Evolutionary conservation across 2,329 filamentous ascomycete species (phyloP).

Genomic region (Monosporascus sp.): DNA sequence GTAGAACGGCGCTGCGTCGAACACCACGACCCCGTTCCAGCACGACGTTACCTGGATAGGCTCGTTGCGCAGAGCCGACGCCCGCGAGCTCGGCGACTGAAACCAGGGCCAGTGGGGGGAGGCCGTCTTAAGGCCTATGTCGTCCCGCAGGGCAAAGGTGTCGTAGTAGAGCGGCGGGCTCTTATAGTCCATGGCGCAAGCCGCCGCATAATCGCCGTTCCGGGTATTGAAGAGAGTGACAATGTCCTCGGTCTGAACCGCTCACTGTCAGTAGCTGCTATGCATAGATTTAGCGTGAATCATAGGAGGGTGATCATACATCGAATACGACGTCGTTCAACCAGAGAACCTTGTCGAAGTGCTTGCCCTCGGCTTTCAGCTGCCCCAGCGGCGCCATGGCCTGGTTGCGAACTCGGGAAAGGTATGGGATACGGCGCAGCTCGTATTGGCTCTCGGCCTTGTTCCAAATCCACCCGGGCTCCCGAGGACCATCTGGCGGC

Average conservation of each 20-base stretch:
- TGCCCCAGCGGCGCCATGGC: conserved; percentile 54
- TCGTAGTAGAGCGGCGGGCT: conserved; percentile 51
- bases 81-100: conserved; percentile 32
- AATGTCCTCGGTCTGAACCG: conserved; percentile 37
- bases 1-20: conserved; percentile 43
- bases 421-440: conserved; percentile 62
- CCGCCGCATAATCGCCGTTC: conserved; percentile 51
- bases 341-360: conserved; percentile 53
- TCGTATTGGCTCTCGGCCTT: conserved; percentile 46
- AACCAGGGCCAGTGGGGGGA: conserved; percentile 58
- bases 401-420: conserved; percentile 58
- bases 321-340: conserved; percentile 58
- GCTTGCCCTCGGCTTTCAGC: conserved; percentile 40
- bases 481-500: conserved; percentile 24
- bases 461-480: conserved; percentile 57
- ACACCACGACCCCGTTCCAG: conserved; percentile 59
- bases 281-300: conserved; percentile 11
- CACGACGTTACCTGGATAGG: conserved; percentile 59
- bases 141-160: conserved; percentile 56
- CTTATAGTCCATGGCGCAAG: conserved; percentile 56
- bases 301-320: conserved; percentile 25
- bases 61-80: conserved; percentile 42
- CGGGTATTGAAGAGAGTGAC: conserved; percentile 49
- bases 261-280: conserved; percentile 10
- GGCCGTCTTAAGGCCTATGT: conserved; percentile 44